phyloP scores from a whole-genome alignment of 768 basidiomycete genomes.

The Amanita pallidorosea region DNA sequence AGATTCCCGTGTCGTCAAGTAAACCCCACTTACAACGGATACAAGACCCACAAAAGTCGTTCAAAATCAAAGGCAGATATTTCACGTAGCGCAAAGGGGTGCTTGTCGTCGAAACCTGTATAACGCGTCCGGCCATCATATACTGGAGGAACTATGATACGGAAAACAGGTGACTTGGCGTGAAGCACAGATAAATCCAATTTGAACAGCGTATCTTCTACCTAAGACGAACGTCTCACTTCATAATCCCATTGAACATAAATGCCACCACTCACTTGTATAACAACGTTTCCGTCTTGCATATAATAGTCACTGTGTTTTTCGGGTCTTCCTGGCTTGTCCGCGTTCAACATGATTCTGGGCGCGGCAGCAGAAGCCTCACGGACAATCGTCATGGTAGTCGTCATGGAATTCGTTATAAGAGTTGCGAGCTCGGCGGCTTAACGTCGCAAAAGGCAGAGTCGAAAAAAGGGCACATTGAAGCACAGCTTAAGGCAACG shows the following conservation, averaged over 20 bases:
- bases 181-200: conserved; percentile 35
- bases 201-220: conserved; percentile 40
- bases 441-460: background rate
- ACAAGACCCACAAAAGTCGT: conserved; percentile 43
- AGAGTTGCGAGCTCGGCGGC: background rate
- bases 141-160: conserved; percentile 21
- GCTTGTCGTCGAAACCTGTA: conserved; percentile 15
- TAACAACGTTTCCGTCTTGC: conserved; percentile 20
- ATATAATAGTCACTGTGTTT: conserved; percentile 20
- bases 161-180: conserved; percentile 23
- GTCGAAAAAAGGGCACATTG: background rate
- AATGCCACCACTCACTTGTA: conserved; percentile 14
- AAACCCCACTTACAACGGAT: conserved; percentile 31
- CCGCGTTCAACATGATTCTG: background rate
- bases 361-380: background rate
- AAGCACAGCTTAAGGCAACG: background rate
- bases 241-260: background rate
- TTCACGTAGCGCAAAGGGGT: conserved; percentile 34
- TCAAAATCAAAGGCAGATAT: conserved; percentile 36
- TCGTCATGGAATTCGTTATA: background rate
- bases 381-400: background rate
- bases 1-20: background rate
- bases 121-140: conserved; percentile 14
- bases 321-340: background rate
- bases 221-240: conserved; percentile 19